Evolutionary conservation across 192 early-diverging fungal genomes (phyloP), one percentile per base, ranked within the genome.

Genomic region (Coemansia sp.): DNA sequence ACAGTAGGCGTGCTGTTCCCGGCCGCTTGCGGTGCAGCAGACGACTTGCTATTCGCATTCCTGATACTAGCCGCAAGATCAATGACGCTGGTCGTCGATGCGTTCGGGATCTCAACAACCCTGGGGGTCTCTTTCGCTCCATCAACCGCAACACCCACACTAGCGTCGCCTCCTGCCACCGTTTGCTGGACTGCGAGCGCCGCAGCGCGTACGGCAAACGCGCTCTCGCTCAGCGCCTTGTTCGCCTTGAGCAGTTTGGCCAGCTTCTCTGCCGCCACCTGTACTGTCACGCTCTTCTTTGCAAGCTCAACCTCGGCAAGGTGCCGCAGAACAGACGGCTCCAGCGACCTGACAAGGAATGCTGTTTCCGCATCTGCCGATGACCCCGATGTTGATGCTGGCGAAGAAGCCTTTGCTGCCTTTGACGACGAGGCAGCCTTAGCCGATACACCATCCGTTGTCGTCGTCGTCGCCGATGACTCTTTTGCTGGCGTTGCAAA

Each of bases 121-220:
- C 17, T 49, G 7, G 77, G 77, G 5, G 66, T 58, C 51, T 25
- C 25, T 57, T 67, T 69, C 4, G 71, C 75, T 13, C 85, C 72
- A 4, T 90, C 87, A 61, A 88, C 84, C 4, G 86, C 84, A 73
- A 90, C 84, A 19, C 90, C 77, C 48, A 92, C 86, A 25, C 83
- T 67, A 1, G 85, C 76, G 39, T 77, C 70, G 0, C 85, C 85
- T 85, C 89, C 63, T 87, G 85, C 14, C 86, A 85, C 55, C 70
- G 53, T 49, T 41, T 73, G 74, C 25, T 76, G 79, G 70, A 73
- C 37, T 4, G 79, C 79, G 43, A 81, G 74, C 16, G 79, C 74
- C 3, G 74, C 70, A 0, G 79, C 79, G 7, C 79, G 79, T 51
- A 76, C 46, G 1, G 68, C 74, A 56, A 81, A 70, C 42, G 69